Percentiles rank a stretch among this genome's conserved stretches.
phyloP scores from a whole-genome alignment of 345 rosid genomes.

The Ceriops decandra region DNA sequence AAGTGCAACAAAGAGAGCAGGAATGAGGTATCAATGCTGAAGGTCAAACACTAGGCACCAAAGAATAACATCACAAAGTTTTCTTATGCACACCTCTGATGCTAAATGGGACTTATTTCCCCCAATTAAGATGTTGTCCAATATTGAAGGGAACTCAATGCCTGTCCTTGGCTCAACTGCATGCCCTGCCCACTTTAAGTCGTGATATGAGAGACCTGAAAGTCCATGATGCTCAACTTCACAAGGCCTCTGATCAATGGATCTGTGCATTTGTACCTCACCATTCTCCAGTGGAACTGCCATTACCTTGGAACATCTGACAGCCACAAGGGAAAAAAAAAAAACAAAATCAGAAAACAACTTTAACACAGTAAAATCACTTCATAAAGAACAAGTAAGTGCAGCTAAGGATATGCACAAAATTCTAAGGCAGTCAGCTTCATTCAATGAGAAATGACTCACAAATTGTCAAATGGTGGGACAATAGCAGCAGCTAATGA shows the following conservation, averaged over 20 bases:
- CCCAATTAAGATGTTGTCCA: constrained; percentile 38
- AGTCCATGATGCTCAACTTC: constrained; percentile 44
- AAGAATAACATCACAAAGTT: not conserved
- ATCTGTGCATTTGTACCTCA: constrained; percentile 34
- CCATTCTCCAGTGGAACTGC: constrained; percentile 37
- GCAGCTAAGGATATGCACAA: not conserved
- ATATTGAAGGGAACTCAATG: constrained; percentile 65
- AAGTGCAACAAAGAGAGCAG: not conserved
- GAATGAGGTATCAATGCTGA: not conserved
- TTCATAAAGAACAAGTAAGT: not conserved
- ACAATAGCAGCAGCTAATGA: constrained; percentile 63
- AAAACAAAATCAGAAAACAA: not conserved
- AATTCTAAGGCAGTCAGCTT: not conserved
- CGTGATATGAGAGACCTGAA: constrained; percentile 43
- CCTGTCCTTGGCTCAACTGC: constrained; percentile 77
- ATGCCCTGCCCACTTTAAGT: constrained; percentile 46
- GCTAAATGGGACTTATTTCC: constrained; percentile 36
- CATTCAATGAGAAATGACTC: constrained; percentile 28
- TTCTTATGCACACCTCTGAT: constrained; percentile 52
- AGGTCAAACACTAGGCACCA: not conserved
- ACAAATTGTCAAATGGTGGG: constrained; percentile 60
- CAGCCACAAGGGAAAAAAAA: constrained; percentile 8
- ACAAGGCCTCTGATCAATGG: constrained; percentile 51
- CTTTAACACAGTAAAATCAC: not conserved
- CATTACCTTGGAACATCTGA: constrained; percentile 52